Base-by-base conservation (phyloP, 495 filamentous ascomycete species). In the Penicillium egyptiacum region DNA sequence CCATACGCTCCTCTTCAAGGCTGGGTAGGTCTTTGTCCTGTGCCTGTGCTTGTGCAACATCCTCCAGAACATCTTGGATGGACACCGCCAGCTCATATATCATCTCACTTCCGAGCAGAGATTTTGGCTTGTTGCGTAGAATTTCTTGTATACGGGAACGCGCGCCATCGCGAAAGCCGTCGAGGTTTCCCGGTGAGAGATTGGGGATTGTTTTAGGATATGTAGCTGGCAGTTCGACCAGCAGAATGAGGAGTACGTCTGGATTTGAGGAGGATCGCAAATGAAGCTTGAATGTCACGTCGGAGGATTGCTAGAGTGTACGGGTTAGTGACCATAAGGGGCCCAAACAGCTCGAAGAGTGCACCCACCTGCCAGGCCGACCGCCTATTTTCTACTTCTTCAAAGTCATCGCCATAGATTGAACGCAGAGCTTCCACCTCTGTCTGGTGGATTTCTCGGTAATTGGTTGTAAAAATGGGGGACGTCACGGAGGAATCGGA, bases 331-430 rank as follows among this genome's bases (percentile, higher is more conserved):
- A 14, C 12, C 30, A 54, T 16, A 22, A 51, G 31, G 22, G 30
- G 26, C 17, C 48, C 23, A 52, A 56, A 35, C 37, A 44, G 40
- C 41, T 30, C 57, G 14, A 26, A 42, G 30, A 35, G 20, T 19
- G 31, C 22, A 73, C 77, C 47, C 75, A 91, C 88, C 78, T 96
- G 90, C 94, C 94, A 98, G 39, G 92, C 92, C 42, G 84, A 86
- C 42, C 82, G 82, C 65, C 86, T 84, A 26, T 82, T 75, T 59
- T 85, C 82, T 54, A 92, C 84, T 58, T 90, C 83, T 62, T 85
- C 75, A 67, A 88, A 98, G 66, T 98, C 94, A 46, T 97, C 92
- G 65, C 87, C 88, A 66, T 94, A 98, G 40, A 98, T 96, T 5
- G 95, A 90, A 53, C 87, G 79, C 47, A 98, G 77, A 12, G 85